Base-by-base conservation (phyloP, 192 early-diverging fungal species). In the Rhizophagus prolifer region DNA sequence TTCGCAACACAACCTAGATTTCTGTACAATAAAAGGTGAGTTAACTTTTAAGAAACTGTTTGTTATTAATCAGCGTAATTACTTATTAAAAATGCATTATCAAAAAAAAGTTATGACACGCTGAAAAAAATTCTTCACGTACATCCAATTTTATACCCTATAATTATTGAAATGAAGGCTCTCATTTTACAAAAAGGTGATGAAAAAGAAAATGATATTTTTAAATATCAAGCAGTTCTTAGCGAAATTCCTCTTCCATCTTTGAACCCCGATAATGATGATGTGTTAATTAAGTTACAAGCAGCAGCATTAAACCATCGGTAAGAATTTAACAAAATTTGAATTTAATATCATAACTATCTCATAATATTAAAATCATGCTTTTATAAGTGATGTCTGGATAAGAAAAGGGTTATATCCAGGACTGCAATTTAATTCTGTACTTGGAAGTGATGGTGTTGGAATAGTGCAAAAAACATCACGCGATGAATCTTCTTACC, bases 371-470 rank as follows among this genome's bases (percentile, higher is more conserved):
- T 38, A 38, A 38, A 38, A 38, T 38, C 6, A 38, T 38, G 5
- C n/a, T 50, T 54, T 21, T 16, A 54, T 54, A 21, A 54, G 70
- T 13, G 81, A 82, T 13, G 72, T 79, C 46, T 82, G 81, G 81
- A 82, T 82, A 58, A 74, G 78, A 58, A 82, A 90, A 79, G 89
- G 87, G 34, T 77, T 80, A 28, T 90, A 90, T 67, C 88, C 89
- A 63, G 82, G 82, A 6, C 83, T 90, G 44, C 50, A 81, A 12
- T 83, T 82, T 66, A 79, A 78, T 67, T 91, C 90, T 3, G 73
- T 86, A 74, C 77, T 89, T 59, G 90, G 89, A 6, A 82, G 82
- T 46, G 90, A 91, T 82, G 87, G 86, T 31, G 82, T 86, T 50
- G 89, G 89, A n/a, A 79, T 79, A 28, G 79, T 89, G 2, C 81